Evolutionary conservation across 352 stramenopile genomes (phyloP).

Genomic region (Globisporangium echinulatum): DNA sequence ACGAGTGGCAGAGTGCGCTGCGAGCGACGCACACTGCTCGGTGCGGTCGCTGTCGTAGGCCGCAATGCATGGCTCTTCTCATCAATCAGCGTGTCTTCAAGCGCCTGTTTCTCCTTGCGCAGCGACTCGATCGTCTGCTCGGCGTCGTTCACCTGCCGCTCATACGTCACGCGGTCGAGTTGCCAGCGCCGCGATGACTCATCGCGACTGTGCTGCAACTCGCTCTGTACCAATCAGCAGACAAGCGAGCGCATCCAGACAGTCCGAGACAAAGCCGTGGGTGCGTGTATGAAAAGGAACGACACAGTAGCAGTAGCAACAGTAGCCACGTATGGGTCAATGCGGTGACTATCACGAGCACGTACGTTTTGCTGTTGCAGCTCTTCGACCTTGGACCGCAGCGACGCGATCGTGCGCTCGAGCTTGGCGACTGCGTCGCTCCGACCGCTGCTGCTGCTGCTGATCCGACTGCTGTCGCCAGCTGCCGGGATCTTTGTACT

Average conservation of each 20-base stretch:
- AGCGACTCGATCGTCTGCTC: slow-evolving; percentile 56
- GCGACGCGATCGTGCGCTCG: slow-evolving; percentile 44
- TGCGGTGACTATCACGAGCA: neutral
- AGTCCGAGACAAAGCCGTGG: neutral
- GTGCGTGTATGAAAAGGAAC: neutral
- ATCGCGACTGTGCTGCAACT: slow-evolving; percentile 51
- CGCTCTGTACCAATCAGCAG: slow-evolving; percentile 24
- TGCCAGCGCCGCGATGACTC: slow-evolving; percentile 60
- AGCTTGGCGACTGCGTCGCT: slow-evolving; percentile 35
- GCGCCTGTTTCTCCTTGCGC: slow-evolving; percentile 44
- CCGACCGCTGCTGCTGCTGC: neutral
- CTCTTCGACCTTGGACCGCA: slow-evolving; percentile 59
- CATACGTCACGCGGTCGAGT: slow-evolving; percentile 63
- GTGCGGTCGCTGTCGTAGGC: too few relatives aligned
- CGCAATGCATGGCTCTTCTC: slow-evolving; percentile 17
- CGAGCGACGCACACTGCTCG: slow-evolving; percentile 6
- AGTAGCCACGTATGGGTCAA: too few relatives aligned
- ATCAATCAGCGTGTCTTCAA: slow-evolving; percentile 53
- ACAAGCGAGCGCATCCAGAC: slow-evolving; percentile 1
- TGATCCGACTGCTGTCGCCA: neutral
- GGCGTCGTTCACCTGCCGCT: slow-evolving; percentile 49
- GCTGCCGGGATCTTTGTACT: neutral
- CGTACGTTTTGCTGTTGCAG: slow-evolving; percentile 74
- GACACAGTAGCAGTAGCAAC: neutral
- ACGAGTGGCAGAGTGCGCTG: slow-evolving; percentile 3